Evolutionary conservation across 2,329 filamentous ascomycete genomes (phyloP).

Genomic region (Fusarium goolgardi): DNA sequence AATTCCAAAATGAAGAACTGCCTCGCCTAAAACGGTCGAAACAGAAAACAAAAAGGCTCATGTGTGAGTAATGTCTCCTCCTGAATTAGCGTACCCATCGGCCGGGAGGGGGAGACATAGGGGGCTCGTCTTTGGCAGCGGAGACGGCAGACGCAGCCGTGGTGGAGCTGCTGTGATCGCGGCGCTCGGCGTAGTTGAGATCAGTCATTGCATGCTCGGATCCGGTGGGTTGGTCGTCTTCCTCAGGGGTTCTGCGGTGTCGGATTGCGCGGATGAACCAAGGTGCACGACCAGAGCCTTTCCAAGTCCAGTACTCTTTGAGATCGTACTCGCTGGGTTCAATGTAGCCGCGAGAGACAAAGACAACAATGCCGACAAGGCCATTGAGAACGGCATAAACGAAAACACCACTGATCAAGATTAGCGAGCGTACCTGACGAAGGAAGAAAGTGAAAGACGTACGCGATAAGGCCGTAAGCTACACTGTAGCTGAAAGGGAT

Average conservation of each 20-base stretch:
- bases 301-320: constrained; percentile 68
- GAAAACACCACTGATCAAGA: constrained; percentile 61
- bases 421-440: constrained; percentile 21
- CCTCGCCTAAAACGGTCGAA: constrained; percentile 8
- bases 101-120: constrained; percentile 31
- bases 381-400: constrained; percentile 63
- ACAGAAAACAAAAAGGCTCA: constrained; percentile 22
- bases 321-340: constrained; percentile 64
- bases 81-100: constrained; percentile 33
- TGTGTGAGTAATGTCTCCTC: background rate
- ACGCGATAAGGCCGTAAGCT: constrained; percentile 80
- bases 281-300: constrained; percentile 59
- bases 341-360: constrained; percentile 56
- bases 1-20: constrained; percentile 27
- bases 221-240: constrained; percentile 25
- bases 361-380: constrained; percentile 59
- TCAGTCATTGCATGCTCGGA: constrained; percentile 26
- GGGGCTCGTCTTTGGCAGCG: constrained; percentile 45
- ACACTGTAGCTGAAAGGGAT: constrained; percentile 85
- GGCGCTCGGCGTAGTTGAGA: constrained; percentile 16
- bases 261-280: constrained; percentile 59
- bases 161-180: constrained; percentile 32
- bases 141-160: constrained; percentile 38
- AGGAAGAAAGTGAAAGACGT: constrained; percentile 49
- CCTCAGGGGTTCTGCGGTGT: constrained; percentile 10